Evolutionary conservation across 2,329 filamentous ascomycete species (phyloP).

Genomic region (Drechslerella stenobrocha): DNA sequence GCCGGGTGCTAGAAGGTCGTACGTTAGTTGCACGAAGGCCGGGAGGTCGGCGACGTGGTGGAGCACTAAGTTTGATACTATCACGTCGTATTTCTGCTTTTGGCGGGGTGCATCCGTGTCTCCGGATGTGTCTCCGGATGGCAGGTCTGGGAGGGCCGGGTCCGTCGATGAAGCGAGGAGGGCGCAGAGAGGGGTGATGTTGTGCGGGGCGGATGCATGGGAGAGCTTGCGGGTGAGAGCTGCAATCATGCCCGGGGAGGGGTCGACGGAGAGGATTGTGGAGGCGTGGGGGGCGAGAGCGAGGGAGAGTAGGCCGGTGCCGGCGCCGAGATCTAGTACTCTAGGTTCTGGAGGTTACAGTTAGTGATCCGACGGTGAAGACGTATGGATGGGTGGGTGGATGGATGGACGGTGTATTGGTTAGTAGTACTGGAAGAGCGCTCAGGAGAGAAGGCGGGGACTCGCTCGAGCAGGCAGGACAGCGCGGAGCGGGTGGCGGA

Average conservation of each 20-base stretch:
- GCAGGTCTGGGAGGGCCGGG: constrained; percentile 56
- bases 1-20: constrained; percentile 59
- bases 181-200: constrained; percentile 59
- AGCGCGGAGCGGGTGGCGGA: constrained; percentile 58
- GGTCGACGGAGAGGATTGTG: constrained; percentile 61
- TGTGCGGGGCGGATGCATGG: constrained; percentile 54
- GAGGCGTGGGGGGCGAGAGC: constrained; percentile 59
- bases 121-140: constrained; percentile 35
- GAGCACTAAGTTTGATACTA: constrained; percentile 62
- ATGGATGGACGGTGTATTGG: not conserved
- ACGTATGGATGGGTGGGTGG: too few species aligned
- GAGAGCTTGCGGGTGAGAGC: constrained; percentile 59
- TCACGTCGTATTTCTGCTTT: constrained; percentile 59
- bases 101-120: too few species aligned
- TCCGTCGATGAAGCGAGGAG: constrained; percentile 57
- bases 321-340: constrained; percentile 64
- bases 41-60: constrained; percentile 62
- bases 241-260: constrained; percentile 62
- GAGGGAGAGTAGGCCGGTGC: constrained; percentile 62
- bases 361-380: too few species aligned
- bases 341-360: too few species aligned
- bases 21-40: constrained; percentile 58
- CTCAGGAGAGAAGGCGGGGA: constrained; percentile 24
- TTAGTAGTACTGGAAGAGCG: constrained; percentile 15
- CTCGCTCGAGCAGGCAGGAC: constrained; percentile 56